phyloP scores from a whole-genome alignment of 2,329 filamentous ascomycete species.

The Aspergillus sp. region DNA sequence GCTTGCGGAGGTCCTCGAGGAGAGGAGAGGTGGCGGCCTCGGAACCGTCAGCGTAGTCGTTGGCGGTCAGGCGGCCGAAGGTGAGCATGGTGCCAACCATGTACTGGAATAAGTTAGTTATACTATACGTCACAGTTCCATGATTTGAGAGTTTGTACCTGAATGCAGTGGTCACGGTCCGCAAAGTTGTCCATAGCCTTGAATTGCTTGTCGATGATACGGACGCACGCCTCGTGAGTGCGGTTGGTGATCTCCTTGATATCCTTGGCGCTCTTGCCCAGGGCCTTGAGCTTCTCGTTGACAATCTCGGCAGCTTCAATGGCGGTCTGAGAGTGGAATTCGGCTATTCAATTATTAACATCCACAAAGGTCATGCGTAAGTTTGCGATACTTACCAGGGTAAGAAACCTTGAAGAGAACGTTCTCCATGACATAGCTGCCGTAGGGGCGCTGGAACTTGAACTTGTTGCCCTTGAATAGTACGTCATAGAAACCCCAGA shows the following conservation, averaged over 20 bases:
- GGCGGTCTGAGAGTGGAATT: conserved; percentile 98
- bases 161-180: conserved; percentile 98
- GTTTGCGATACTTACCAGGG: conserved; percentile 63
- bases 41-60: conserved; percentile 87
- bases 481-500: conserved; percentile 99
- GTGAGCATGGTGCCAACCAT: conserved; percentile 97
- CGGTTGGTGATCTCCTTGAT: conserved; percentile 92
- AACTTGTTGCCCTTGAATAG: conserved; percentile 96
- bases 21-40: conserved; percentile 89
- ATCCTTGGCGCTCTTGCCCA: conserved; percentile 89
- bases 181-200: conserved; percentile 99
- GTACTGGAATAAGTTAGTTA: conserved; percentile 56
- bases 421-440: conserved; percentile 99
- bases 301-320: conserved; percentile 92
- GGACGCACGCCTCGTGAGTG: conserved; percentile 96
- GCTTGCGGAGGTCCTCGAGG: conserved; percentile 86
- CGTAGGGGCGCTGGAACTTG: conserved; percentile 92
- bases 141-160: conserved; percentile 48
- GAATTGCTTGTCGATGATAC: conserved; percentile 99
- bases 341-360: conserved; percentile 53
- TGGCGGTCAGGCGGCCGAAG: conserved; percentile 89
- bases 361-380: background rate
- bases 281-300: conserved; percentile 74
- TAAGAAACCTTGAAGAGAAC: conserved; percentile 99
- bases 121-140: background rate